Evolutionary conservation across 2,329 filamentous ascomycete genomes (phyloP).

Genomic region (Coleophoma eucalyptorum): DNA sequence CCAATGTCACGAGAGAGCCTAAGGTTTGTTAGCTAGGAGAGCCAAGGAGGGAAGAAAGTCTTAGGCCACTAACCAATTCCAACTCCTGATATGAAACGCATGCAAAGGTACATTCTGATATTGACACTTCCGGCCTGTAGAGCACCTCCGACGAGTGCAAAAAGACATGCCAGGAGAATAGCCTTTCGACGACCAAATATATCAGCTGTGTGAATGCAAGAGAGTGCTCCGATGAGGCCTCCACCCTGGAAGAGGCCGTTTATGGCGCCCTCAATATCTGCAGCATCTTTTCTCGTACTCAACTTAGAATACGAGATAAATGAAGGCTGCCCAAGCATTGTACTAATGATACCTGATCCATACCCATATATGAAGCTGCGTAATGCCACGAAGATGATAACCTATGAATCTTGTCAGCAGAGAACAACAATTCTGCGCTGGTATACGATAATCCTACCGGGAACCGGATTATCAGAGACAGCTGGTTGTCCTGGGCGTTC

Average conservation of each 20-base stretch:
- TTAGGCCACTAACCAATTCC: no score
- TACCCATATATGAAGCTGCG: no score
- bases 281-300: conserved; percentile 31
- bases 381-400: neutral
- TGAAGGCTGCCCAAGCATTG: conserved; percentile 40
- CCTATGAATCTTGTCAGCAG: no score
- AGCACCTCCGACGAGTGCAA: conserved; percentile 10
- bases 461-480: no score
- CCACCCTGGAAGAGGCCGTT: conserved; percentile 36
- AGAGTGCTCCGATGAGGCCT: conserved; percentile 48
- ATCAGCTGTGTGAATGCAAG: conserved; percentile 72
- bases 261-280: conserved; percentile 37
- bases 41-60: no score
- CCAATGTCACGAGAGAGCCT: conserved; percentile 73
- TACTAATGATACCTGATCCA: conserved; percentile 36
- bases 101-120: conserved; percentile 11
- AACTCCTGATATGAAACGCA: conserved; percentile 10
- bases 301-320: conserved; percentile 39
- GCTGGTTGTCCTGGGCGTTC: no score
- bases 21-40: no score
- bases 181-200: conserved; percentile 50
- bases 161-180: conserved; percentile 6
- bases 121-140: conserved; percentile 13
- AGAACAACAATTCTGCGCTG: no score
- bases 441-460: no score